Conservation (phyloP, 148 eudicot species). For the Limonium bicolor region DNA sequence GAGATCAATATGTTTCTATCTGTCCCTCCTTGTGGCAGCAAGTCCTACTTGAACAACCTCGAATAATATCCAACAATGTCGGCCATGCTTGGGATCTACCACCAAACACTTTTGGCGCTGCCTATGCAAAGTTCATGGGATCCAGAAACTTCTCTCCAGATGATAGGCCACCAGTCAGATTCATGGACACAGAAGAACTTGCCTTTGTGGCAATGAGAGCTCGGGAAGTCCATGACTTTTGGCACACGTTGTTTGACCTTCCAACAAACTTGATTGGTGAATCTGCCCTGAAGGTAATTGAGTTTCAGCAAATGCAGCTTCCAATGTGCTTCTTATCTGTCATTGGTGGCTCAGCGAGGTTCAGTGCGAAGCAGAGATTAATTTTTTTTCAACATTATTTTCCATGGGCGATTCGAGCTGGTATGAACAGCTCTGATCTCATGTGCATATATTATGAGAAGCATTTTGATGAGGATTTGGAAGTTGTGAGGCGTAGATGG, state of each 20-base stretch:
- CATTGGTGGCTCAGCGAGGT: slow-evolving; percentile 71
- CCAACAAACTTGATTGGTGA: slow-evolving; percentile 95
- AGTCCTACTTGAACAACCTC: slow-evolving; percentile 63
- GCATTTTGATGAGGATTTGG: slow-evolving; percentile 79
- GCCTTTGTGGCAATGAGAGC: slow-evolving; percentile 84
- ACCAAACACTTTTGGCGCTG: slow-evolving; percentile 81
- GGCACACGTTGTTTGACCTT: slow-evolving; percentile 90
- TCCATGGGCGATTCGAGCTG: slow-evolving; percentile 89
- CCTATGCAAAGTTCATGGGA: slow-evolving; percentile 93
- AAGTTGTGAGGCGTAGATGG: slow-evolving; percentile 55
- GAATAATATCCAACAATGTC: slow-evolving; percentile 67
- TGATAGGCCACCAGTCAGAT: slow-evolving; percentile 80
- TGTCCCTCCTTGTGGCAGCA: slow-evolving; percentile 38
- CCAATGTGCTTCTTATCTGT: slow-evolving; percentile 92
- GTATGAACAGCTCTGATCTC: slow-evolving; percentile 49
- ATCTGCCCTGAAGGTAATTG: slow-evolving; percentile 85
- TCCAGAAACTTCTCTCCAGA: slow-evolving; percentile 89
- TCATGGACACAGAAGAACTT: slow-evolving; percentile 79
- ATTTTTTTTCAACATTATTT: slow-evolving; percentile 74
- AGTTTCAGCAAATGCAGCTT: slow-evolving; percentile 89
- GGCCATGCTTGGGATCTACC: slow-evolving; percentile 91
- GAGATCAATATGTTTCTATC: no score
- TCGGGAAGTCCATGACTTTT: slow-evolving; percentile 90
- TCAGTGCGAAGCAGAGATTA: slow-evolving; percentile 57
- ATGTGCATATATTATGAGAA: slow-evolving; percentile 82